Evolutionary conservation across 2,329 filamentous ascomycete genomes (phyloP).

Genomic region (Cladosporium sp.): DNA sequence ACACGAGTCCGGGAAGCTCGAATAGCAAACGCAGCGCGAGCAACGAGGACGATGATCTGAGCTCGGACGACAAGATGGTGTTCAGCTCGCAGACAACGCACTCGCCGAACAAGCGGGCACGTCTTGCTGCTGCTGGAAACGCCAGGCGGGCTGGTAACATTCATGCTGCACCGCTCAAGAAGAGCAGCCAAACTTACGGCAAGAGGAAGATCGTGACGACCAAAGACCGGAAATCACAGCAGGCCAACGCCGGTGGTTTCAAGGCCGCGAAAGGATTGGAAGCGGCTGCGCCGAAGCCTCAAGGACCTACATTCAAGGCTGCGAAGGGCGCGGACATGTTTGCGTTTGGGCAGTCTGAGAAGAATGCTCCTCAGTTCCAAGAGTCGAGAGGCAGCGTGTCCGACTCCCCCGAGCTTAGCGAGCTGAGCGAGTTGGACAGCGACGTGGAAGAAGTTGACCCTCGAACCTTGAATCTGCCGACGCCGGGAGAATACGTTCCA

Average conservation of each 20-base stretch:
- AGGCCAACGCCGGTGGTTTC: constrained; percentile 10
- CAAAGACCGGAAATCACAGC: constrained; percentile 17
- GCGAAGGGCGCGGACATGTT: constrained; percentile 19
- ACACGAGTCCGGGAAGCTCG: constrained; percentile 5
- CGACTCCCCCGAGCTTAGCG: constrained; percentile 13
- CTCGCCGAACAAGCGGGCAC: constrained; percentile 6
- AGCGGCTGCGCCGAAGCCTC: neutral
- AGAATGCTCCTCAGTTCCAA: neutral
- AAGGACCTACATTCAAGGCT: constrained; percentile 15
- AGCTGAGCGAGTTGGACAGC: constrained; percentile 23
- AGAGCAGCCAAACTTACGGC: neutral
- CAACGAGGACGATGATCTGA: constrained; percentile 2
- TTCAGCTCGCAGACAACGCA: constrained; percentile 25
- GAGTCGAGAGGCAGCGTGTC: neutral
- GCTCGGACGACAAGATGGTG: constrained; percentile 19
- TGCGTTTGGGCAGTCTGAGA: constrained; percentile 6
- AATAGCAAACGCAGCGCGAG: constrained; percentile 22
- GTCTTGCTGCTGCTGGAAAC: constrained; percentile 15
- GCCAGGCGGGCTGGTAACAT: constrained; percentile 28
- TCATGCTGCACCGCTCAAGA: constrained; percentile 14
- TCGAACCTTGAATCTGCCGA: constrained; percentile 20
- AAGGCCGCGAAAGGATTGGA: constrained; percentile 8
- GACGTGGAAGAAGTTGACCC: constrained; percentile 20
- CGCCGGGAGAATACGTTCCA: constrained; percentile 10
- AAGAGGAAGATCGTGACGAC: constrained; percentile 12